These are phyloP conservation scores for Phoenix dactylifera DNA, from an alignment of 176 grass and related monocot species.

Conservation along the genomic window DNA sequence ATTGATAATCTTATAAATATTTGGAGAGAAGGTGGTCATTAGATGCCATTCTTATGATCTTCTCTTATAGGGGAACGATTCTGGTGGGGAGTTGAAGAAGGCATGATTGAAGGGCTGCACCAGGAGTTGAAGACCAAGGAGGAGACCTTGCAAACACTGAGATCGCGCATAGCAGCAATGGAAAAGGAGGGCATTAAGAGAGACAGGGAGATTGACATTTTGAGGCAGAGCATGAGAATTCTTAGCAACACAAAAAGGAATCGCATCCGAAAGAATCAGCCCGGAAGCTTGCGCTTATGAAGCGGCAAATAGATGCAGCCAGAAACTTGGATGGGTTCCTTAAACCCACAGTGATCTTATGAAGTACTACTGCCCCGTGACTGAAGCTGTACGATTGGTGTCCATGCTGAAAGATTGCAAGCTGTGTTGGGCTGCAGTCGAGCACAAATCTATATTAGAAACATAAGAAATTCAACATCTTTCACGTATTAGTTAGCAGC, in stretches of 20 bases:
- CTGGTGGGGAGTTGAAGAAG: constrained; percentile 4
- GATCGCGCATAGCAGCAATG: neutral
- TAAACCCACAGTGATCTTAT: too few relatives aligned
- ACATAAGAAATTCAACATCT: too few relatives aligned
- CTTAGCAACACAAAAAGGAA: neutral
- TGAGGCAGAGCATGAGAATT: constrained; percentile 15
- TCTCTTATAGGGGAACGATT: constrained; percentile 9
- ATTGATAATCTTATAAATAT: too few relatives aligned
- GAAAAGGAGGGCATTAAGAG: neutral
- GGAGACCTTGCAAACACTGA: neutral
- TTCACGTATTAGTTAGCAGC: too few relatives aligned
- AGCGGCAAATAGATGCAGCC: neutral
- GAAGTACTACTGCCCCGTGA: too few relatives aligned
- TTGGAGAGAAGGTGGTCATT: too few relatives aligned
- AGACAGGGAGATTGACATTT: constrained; percentile 15
- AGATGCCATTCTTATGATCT: too few relatives aligned
- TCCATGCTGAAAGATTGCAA: too few relatives aligned
- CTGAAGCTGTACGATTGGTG: too few relatives aligned
- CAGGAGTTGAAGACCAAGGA: constrained; percentile 1
- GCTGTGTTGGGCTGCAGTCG: too few relatives aligned
- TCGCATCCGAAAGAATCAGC: neutral
- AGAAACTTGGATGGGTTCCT: neutral
- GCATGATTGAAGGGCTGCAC: neutral
- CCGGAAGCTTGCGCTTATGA: neutral
- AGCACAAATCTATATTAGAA: too few relatives aligned